phyloP scores from a whole-genome alignment of 2,329 filamentous ascomycete species.

The Nothophoma quercina region DNA sequence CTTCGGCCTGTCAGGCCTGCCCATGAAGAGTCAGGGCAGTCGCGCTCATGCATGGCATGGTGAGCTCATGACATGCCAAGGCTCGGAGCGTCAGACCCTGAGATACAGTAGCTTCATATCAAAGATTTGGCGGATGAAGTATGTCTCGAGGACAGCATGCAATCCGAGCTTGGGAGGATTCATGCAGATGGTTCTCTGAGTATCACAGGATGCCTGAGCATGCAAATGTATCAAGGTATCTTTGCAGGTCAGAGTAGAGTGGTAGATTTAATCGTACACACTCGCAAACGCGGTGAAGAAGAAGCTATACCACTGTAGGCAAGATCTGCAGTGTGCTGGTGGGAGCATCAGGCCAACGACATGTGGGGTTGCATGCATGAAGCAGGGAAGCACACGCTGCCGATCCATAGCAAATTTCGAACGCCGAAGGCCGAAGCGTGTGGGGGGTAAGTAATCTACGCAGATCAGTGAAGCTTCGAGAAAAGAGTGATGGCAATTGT shows the following conservation, averaged over 20 bases:
- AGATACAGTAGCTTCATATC: no score
- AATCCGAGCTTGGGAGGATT: neutral
- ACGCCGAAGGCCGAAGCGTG: neutral
- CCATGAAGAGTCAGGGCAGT: neutral
- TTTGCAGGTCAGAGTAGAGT: no score
- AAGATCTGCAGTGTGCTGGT: conserved; percentile 19
- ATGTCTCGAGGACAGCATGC: neutral
- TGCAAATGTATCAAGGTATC: no score
- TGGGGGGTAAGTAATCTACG: neutral
- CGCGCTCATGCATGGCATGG: neutral
- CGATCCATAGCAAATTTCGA: conserved; percentile 1
- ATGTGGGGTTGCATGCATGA: conserved; percentile 4
- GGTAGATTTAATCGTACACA: neutral
- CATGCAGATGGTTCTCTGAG: no score
- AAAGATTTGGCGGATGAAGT: neutral
- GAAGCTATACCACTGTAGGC: conserved; percentile 13
- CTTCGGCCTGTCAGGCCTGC: neutral
- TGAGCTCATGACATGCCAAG: conserved; percentile 4
- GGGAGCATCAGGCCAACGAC: conserved; percentile 4
- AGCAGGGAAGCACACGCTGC: neutral
- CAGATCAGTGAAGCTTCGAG: neutral
- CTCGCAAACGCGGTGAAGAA: conserved; percentile 7
- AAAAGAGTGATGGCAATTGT: neutral
- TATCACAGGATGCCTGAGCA: no score
- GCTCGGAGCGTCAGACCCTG: conserved; percentile 2